Percentiles rank a stretch among this genome's conserved stretches.
Evolutionary conservation across 2,329 filamentous ascomycete genomes (phyloP).

Genomic region (Monilinia vaccinii-corymbosi): DNA sequence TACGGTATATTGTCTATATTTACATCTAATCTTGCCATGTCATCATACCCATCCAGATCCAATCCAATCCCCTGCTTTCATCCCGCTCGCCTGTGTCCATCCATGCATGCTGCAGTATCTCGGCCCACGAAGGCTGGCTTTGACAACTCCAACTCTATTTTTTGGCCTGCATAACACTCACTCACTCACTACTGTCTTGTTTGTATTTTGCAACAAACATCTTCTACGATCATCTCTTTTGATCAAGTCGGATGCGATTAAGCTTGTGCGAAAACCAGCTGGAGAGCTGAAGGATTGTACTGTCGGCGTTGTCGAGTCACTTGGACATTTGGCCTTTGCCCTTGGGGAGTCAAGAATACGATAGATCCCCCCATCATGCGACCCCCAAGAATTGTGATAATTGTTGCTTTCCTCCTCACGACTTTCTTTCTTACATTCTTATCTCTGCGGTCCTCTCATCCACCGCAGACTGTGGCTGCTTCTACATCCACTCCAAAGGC

Average conservation of each 20-base stretch:
- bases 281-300: slow-evolving; percentile 7
- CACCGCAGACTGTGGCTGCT: slow-evolving; percentile 17
- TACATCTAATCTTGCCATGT: too few relatives aligned
- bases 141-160: background rate
- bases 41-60: too few relatives aligned
- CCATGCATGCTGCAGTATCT: background rate
- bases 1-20: too few relatives aligned
- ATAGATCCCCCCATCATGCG: slow-evolving; percentile 25
- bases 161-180: background rate
- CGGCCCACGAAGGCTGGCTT: background rate
- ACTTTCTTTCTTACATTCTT: slow-evolving; percentile 26
- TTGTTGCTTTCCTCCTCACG: slow-evolving; percentile 25
- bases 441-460: slow-evolving; percentile 25
- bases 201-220: background rate
- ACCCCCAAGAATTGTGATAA: slow-evolving; percentile 28
- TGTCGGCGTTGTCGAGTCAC: background rate
- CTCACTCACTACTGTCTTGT: background rate
- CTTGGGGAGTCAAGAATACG: slow-evolving; percentile 6
- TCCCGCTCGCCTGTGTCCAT: slow-evolving; percentile 2
- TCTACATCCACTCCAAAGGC: slow-evolving; percentile 24
- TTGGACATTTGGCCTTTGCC: slow-evolving; percentile 8
- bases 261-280: slow-evolving; percentile 3
- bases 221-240: background rate
- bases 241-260: slow-evolving; percentile 5
- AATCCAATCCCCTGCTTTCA: background rate